phyloP scores from a whole-genome alignment of 768 basidiomycete species.

The Amanita muscaria region DNA sequence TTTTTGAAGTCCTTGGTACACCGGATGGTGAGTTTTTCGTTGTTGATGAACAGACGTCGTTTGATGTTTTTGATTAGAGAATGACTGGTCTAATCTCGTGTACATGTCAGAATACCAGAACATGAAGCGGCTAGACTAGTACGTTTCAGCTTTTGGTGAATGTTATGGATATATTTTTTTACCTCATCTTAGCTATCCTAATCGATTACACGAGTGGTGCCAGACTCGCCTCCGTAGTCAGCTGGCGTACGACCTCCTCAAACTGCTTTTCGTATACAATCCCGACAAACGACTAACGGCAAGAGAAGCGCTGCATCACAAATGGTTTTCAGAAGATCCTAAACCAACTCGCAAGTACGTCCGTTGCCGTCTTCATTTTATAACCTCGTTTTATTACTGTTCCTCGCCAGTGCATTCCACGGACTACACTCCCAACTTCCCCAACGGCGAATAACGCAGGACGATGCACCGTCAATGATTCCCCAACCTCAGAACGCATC shows the following conservation, averaged over 20 bases:
- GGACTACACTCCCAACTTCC: constrained; percentile 64
- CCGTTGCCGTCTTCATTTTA: constrained; percentile 1
- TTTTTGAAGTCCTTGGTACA: constrained; percentile 92
- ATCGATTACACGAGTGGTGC: constrained; percentile 74
- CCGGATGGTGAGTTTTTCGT: constrained; percentile 54
- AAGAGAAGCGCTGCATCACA: constrained; percentile 69
- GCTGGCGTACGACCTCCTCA: constrained; percentile 76
- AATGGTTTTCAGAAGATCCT: constrained; percentile 92
- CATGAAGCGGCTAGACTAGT: constrained; percentile 74
- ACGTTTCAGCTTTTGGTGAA: constrained; percentile 17
- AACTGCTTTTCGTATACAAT: constrained; percentile 81
- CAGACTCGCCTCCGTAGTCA: constrained; percentile 49
- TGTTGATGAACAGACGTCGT: background rate
- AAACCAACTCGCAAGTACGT: constrained; percentile 78
- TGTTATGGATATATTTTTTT: background rate
- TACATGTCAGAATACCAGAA: constrained; percentile 86
- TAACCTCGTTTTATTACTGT: constrained; percentile 1
- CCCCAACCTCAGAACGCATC: constrained; percentile 42
- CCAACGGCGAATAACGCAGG: constrained; percentile 81
- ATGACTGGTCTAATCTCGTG: constrained; percentile 78
- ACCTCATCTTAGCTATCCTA: constrained; percentile 24
- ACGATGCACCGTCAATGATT: constrained; percentile 86
- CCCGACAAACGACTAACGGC: constrained; percentile 83
- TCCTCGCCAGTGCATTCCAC: constrained; percentile 58
- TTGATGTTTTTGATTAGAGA: constrained; percentile 37